Evolutionary conservation across 208 protist species (phyloP), one percentile per base, ranked within the genome.

Genomic region (Trypanosoma congolense): DNA sequence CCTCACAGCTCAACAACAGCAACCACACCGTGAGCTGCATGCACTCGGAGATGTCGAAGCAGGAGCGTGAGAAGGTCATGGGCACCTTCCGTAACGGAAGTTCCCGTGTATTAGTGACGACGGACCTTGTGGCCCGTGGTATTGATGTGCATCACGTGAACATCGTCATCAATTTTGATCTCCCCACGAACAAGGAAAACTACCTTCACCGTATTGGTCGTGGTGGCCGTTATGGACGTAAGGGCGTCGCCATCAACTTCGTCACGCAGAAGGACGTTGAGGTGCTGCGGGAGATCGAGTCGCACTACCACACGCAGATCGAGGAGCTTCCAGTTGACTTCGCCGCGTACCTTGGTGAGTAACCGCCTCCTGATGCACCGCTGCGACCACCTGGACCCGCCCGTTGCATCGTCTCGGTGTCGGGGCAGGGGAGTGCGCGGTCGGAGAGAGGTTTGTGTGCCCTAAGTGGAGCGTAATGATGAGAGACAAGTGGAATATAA

Each of bases 181-280:
- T 99, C 19, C 98, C 99, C 18, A 92, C 79, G n/a, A 97, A 97
- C 81, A 95, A 93, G 66, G 99, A 99, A 88, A 97, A 96, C 70
- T 99, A 99, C 89, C 92, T 99, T 31, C 87, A 97, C 84, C 79
- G 99, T 56, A 99, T 99, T 65, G 98, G 98, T 79, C 92, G 98
- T 69, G 97, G 90, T 61, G 98, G 98, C 56, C 96, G 98, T 67
- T 99, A 99, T 78, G 98, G 98, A 45, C 85, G 98, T 58, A 99
- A 99, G 81, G 98, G 98, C 93, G 93, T 99, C 48, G 98, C 98
- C 40, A 99, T 99, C 85, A 99, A 99, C 90, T 99, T 99, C 75
- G 96, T 99, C 40, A 98, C 94, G 22, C 80, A 84, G 49, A 89
- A 97, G 46, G 98, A 99, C 62, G 86, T 99, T 24, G 90, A 90